Conservation (phyloP, 306 rosid species). For the Abrus precatorius region DNA sequence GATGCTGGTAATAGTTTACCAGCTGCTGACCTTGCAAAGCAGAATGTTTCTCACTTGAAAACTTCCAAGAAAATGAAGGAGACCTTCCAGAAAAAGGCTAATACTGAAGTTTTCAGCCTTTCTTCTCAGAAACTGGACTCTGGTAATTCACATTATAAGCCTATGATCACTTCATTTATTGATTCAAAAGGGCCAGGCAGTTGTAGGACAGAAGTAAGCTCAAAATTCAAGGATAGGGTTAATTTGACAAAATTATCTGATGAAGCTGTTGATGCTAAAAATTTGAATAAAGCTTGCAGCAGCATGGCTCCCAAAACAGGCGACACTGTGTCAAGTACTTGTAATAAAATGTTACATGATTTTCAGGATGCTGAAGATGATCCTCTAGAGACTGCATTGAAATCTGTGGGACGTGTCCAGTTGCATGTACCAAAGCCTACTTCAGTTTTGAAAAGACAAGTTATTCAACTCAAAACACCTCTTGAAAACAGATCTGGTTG, state of each 20-base stretch:
- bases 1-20: conserved; percentile 53
- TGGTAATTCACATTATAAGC: conserved; percentile 54
- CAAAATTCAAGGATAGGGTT: conserved; percentile 54
- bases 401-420: conserved; percentile 62
- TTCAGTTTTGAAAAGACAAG: conserved; percentile 73
- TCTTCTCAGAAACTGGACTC: conserved; percentile 55
- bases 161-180: conserved; percentile 42
- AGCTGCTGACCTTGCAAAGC: conserved; percentile 49
- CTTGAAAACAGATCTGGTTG: conserved; percentile 55
- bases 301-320: conserved; percentile 46
- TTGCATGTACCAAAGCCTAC: conserved; percentile 66
- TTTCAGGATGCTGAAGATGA: conserved; percentile 59
- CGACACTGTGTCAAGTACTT: conserved; percentile 42
- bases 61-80: conserved; percentile 52
- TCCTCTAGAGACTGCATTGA: conserved; percentile 69
- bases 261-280: conserved; percentile 55
- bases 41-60: conserved; percentile 51
- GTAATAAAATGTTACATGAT: conserved; percentile 51
- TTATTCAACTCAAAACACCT: conserved; percentile 86
- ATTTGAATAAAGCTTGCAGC: conserved; percentile 50
- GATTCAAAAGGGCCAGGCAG: conserved; percentile 56
- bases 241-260: conserved; percentile 54
- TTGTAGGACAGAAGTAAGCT: conserved; percentile 54
- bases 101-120: conserved; percentile 46
- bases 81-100: conserved; percentile 54